Conservation (phyloP, 2,329 filamentous ascomycete genomes). For the Cercospora nicotianae region DNA sequence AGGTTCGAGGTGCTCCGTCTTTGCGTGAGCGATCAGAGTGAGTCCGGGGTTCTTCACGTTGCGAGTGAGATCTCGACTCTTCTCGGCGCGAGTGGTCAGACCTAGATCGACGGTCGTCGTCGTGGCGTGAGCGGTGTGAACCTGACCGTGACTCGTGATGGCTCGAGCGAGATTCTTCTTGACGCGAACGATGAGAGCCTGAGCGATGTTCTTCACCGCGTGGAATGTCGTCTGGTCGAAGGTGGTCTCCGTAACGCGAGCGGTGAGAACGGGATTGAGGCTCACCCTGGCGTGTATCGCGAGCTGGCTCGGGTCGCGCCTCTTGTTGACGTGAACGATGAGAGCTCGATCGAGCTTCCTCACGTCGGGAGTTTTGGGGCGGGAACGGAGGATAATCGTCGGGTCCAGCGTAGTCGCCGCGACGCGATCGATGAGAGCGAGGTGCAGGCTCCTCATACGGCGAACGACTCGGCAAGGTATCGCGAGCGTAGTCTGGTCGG, state of each 20-base stretch:
- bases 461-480: background rate
- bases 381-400: background rate
- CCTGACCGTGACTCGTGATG: background rate
- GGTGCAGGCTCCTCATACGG: background rate
- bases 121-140: background rate
- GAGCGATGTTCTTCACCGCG: background rate
- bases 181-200: background rate
- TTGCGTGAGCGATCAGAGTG: too few species aligned
- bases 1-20: background rate
- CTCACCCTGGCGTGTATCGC: background rate
- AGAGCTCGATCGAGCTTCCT: background rate
- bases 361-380: background rate
- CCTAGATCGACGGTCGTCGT: background rate
- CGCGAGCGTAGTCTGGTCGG: background rate
- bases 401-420: background rate
- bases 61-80: background rate
- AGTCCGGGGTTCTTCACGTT: too few species aligned
- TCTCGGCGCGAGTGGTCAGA: background rate
- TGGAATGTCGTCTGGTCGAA: background rate
- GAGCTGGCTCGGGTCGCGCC: background rate
- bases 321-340: background rate
- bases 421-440: background rate
- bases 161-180: background rate
- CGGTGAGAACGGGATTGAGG: background rate
- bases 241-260: background rate